Conservation (phyloP, 139 green algal genomes). For the Medakamo hakoo region DNA sequence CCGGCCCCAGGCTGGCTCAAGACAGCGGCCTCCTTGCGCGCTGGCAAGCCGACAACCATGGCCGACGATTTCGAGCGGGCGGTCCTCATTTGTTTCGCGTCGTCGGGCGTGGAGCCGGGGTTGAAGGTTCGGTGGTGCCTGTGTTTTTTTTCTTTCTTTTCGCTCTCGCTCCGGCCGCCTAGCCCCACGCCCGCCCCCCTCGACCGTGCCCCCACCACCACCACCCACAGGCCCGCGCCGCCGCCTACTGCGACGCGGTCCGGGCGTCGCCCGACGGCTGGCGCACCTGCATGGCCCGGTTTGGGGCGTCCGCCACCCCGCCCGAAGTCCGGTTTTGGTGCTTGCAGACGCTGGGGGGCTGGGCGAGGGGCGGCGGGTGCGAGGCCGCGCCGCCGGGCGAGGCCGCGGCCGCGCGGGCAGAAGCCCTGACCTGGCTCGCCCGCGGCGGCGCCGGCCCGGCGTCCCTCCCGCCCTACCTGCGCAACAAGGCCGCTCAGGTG, state of each 20-base stretch:
- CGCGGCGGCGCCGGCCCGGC: not conserved
- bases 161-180: no score
- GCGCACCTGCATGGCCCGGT: conserved; percentile 53
- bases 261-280: conserved; percentile 41
- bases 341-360: conserved; percentile 79
- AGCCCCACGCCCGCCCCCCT: not conserved
- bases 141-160: not conserved
- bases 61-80: conserved; percentile 84
- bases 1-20: no score
- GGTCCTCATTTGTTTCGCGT: conserved; percentile 67
- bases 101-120: conserved; percentile 22
- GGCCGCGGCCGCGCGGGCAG: not conserved
- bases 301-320: not conserved
- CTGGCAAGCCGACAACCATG: conserved; percentile 16
- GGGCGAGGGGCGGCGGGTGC: not conserved
- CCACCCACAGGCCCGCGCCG: conserved; percentile 37
- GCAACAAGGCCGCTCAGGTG: conserved; percentile 88
- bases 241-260: conserved; percentile 37
- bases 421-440: conserved; percentile 7
- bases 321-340: conserved; percentile 94
- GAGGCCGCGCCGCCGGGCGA: not conserved
- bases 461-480: conserved; percentile 52
- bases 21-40: no score
- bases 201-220: not conserved
- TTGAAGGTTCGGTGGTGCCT: not conserved